Evolutionary conservation across 495 filamentous ascomycete genomes (phyloP).

Genomic region (Penicillium flavigenum): DNA sequence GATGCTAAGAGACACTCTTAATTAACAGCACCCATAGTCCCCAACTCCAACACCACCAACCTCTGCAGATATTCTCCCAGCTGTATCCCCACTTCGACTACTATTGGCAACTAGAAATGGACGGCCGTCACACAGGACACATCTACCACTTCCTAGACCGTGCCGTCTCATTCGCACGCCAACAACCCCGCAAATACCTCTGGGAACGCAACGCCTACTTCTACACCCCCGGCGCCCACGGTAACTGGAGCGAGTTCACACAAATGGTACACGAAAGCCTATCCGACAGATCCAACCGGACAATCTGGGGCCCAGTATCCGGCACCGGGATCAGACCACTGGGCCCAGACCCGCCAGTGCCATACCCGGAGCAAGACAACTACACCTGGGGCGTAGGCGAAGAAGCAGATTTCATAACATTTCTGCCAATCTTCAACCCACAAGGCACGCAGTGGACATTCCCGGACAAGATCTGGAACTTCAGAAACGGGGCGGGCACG

Average conservation of each 20-base stretch:
- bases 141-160: slow-evolving; percentile 67
- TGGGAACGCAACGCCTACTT: slow-evolving; percentile 76
- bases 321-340: slow-evolving; percentile 50
- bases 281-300: slow-evolving; percentile 28
- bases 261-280: slow-evolving; percentile 48
- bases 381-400: slow-evolving; percentile 74
- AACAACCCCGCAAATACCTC: slow-evolving; percentile 64
- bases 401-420: slow-evolving; percentile 71
- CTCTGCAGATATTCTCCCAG: slow-evolving; percentile 56
- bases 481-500: slow-evolving; percentile 39
- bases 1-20: neutral
- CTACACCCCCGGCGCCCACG: slow-evolving; percentile 66
- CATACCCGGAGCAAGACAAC: slow-evolving; percentile 54
- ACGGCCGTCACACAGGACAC: slow-evolving; percentile 69
- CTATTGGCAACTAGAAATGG: slow-evolving; percentile 77
- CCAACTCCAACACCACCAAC: slow-evolving; percentile 33
- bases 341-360: slow-evolving; percentile 59
- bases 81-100: slow-evolving; percentile 70
- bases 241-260: slow-evolving; percentile 56
- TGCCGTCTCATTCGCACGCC: slow-evolving; percentile 55
- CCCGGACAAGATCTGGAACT: slow-evolving; percentile 47
- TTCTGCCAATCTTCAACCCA: slow-evolving; percentile 69
- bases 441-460: slow-evolving; percentile 63
- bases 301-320: slow-evolving; percentile 59
- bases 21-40: slow-evolving; percentile 14